A percentile compares a stretch with the other conserved stretches of the same genome.
phyloP scores from a whole-genome alignment of 2,329 filamentous ascomycete genomes.

The Ascochyta fabae region DNA sequence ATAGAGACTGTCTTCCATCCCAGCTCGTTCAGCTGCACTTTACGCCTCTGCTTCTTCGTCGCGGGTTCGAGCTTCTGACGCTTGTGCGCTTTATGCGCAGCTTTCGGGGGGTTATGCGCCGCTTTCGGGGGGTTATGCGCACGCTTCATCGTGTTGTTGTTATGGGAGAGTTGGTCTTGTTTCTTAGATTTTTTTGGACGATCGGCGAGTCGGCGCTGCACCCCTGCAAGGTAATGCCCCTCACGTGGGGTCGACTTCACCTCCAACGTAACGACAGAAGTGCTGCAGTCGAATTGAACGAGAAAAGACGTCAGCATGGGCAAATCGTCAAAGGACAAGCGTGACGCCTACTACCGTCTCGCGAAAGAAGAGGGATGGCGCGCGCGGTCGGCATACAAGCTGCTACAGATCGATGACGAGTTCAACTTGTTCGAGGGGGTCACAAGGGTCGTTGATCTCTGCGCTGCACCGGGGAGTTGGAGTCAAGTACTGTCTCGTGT shows the following conservation, averaged over 20 bases:
- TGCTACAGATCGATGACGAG: constrained; percentile 93
- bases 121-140: constrained; percentile 46
- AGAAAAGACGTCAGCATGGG: constrained; percentile 62
- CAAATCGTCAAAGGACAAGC: constrained; percentile 98
- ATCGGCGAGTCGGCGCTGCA: constrained; percentile 35
- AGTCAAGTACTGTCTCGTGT: constrained; percentile 94
- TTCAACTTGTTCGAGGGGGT: constrained; percentile 93
- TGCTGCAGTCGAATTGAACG: too few species aligned
- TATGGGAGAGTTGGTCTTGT: neutral
- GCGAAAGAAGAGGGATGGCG: constrained; percentile 99
- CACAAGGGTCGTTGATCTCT: constrained; percentile 92
- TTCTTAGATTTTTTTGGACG: constrained; percentile 27
- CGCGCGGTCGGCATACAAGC: constrained; percentile 93
- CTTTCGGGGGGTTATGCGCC: constrained; percentile 48
- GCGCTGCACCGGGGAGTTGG: constrained; percentile 95
- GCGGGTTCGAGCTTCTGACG: constrained; percentile 50
- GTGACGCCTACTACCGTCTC: constrained; percentile 95
- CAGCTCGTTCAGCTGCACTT: constrained; percentile 58
- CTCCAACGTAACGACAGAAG: neutral
- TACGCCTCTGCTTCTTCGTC: constrained; percentile 34
- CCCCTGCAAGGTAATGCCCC: constrained; percentile 23
- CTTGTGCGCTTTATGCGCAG: constrained; percentile 51
- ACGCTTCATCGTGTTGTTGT: constrained; percentile 44
- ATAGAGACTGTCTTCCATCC: constrained; percentile 69
- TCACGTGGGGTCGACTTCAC: constrained; percentile 28